phyloP scores from a whole-genome alignment of 257 asterid species.

The Solanum piurae region DNA sequence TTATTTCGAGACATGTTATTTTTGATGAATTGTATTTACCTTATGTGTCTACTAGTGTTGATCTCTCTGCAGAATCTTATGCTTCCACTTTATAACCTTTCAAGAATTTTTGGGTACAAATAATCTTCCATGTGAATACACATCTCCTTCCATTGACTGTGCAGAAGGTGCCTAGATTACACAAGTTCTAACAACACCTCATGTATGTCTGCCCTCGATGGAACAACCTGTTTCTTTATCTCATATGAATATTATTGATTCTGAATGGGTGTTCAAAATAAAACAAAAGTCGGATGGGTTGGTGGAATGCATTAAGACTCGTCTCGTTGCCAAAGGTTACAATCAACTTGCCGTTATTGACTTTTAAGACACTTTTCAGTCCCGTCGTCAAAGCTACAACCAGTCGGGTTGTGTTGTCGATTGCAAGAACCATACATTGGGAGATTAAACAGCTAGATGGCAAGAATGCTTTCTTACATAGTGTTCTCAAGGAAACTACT shows the following conservation, averaged over 20 bases:
- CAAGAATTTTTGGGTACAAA: not conserved
- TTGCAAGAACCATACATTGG: too few species aligned
- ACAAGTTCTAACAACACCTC: not conserved
- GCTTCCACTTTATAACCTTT: not conserved
- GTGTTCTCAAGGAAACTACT: too few species aligned
- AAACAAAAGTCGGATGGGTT: too few species aligned
- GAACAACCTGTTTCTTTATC: too few species aligned
- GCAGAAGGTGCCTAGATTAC: not conserved
- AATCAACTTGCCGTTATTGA: too few species aligned
- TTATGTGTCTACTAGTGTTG: not conserved
- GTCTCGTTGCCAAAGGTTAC: not conserved
- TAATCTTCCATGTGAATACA: not conserved
- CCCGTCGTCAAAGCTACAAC: too few species aligned
- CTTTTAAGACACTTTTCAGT: too few species aligned
- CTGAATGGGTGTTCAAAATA: too few species aligned
- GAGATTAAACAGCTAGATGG: not conserved
- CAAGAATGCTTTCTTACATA: not conserved
- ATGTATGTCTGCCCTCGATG: not conserved
- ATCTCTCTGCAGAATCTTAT: not conserved
- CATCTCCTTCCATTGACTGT: not conserved
- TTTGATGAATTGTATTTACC: not conserved
- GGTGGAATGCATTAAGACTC: too few species aligned
- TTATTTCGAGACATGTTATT: not conserved
- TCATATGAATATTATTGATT: not conserved
- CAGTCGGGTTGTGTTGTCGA: too few species aligned